Conservation (phyloP, 225 moss, liverwort and hornwort species). For the Ulota crispa region DNA sequence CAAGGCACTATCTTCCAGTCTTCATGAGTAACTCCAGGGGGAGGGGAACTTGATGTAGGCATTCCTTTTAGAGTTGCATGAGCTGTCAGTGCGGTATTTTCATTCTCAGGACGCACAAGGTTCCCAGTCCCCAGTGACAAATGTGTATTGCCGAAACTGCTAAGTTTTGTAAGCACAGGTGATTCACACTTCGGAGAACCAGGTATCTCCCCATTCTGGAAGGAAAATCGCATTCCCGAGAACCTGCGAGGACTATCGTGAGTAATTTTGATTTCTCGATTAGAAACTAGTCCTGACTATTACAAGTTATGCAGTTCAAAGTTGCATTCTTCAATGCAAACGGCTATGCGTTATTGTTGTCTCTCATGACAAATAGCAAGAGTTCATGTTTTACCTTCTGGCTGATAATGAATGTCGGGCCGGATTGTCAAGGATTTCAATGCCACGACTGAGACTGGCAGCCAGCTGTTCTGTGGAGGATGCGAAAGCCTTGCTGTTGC, state of each 20-base stretch:
- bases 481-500: constrained; percentile 53
- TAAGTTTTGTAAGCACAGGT: constrained; percentile 34
- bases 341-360: background rate
- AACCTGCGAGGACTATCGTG: constrained; percentile 17
- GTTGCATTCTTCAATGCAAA: background rate
- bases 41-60: constrained; percentile 17
- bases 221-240: constrained; percentile 60
- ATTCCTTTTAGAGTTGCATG: background rate
- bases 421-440: constrained; percentile 77
- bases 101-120: background rate
- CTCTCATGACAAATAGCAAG: background rate
- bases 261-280: background rate
- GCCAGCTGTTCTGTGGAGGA: constrained; percentile 76
- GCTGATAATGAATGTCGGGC: constrained; percentile 48
- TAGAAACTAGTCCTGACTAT: background rate
- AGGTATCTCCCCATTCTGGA: constrained; percentile 47
- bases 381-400: constrained; percentile 34
- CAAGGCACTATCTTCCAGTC: constrained; percentile 35
- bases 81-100: background rate
- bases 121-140: constrained; percentile 26
- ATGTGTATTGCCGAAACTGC: constrained; percentile 39
- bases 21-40: constrained; percentile 25
- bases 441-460: constrained; percentile 76
- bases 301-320: background rate
- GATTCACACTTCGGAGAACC: constrained; percentile 31